A percentile compares a stretch with the other conserved stretches of the same genome.
Conservation (phyloP, 2,329 filamentous ascomycete species). For the Fusarium bulbicola region DNA sequence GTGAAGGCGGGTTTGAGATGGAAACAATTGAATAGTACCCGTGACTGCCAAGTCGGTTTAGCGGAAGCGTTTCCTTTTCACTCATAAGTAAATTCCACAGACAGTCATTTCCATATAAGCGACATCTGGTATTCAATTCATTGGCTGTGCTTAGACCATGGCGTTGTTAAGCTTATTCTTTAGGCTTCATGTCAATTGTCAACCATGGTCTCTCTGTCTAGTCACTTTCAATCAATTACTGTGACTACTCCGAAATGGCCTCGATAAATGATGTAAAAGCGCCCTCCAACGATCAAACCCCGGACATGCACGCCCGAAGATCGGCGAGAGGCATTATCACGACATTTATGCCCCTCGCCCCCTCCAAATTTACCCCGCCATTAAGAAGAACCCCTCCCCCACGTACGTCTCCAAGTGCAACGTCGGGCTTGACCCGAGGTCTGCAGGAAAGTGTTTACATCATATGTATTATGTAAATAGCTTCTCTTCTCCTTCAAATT, state of each 20-base stretch:
- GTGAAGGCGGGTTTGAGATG: background rate
- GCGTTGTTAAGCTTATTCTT: background rate
- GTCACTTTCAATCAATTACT: too few relatives aligned
- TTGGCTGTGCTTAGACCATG: background rate
- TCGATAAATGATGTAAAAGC: background rate
- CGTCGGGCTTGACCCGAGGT: constrained; percentile 20
- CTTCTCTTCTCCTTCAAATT: too few relatives aligned
- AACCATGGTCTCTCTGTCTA: too few relatives aligned
- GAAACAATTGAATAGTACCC: background rate
- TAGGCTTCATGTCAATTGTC: background rate
- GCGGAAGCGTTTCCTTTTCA: background rate
- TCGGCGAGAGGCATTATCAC: constrained; percentile 34
- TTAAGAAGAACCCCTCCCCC: constrained; percentile 11
- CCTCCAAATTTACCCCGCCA: constrained; percentile 32
- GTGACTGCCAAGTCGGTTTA: background rate
- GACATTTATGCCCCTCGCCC: constrained; percentile 11
- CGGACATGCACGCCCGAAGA: constrained; percentile 14
- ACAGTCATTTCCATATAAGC: background rate
- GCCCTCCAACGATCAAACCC: constrained; percentile 11
- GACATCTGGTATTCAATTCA: background rate
- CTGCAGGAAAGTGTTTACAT: background rate
- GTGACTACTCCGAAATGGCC: background rate
- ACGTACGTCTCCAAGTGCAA: constrained; percentile 16
- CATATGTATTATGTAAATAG: constrained; percentile 1
- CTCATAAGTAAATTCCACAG: background rate